Base-by-base conservation (phyloP, 768 basidiomycete species). In the Cubamyces lactineus region DNA sequence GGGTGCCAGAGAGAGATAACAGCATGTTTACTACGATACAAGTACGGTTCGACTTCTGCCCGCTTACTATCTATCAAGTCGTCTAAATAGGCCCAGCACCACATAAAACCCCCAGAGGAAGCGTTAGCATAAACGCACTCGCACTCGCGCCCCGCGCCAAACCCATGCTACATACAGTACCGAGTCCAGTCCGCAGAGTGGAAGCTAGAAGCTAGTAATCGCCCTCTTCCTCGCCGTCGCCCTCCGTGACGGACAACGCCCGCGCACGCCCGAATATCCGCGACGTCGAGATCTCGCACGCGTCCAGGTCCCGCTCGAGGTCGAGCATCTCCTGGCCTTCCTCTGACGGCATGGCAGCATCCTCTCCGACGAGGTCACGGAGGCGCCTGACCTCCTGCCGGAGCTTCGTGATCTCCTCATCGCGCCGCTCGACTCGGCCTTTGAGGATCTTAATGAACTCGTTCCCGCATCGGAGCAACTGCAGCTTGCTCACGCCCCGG, bases 401-500 rank as follows among this genome's bases (percentile, higher is more conserved):
- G 70, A 96, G 71, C 69, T 68, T 77, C 59, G 72, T 78, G 67
- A 96, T 90, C 76, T 94, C 93, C 48, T 80, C 82, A 69, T 97
- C 93, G 64, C 95, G 76, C 70, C 91, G 80, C 56, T 91, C 88
- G 51, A 96, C 83, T 30, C 91, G 84, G 17, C 78, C 87, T 62
- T 90, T 90, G 68, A 97, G 80, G 63, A 84, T 77, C 66, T 88
- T 80, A 64, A 98, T 88, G 71, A 82, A 96, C 72, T 94, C 91
- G 73, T 98, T 98, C 39, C 91, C 92, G 70, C 92, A 96, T 61
- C 93, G 86, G 57, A 98, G 75, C 40, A 98, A 77, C 75, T 96
- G 95, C 59, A 97, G 78, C 79, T 97, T 98, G 79, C 92, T 94
- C 50, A 98, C 94, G 16, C 88, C 88, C 70, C 95, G 90, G 74